A percentile compares a stretch with the other conserved stretches of the same genome.
phyloP scores from a whole-genome alignment of 2,329 filamentous ascomycete genomes.

The Ophiostoma populinum region DNA sequence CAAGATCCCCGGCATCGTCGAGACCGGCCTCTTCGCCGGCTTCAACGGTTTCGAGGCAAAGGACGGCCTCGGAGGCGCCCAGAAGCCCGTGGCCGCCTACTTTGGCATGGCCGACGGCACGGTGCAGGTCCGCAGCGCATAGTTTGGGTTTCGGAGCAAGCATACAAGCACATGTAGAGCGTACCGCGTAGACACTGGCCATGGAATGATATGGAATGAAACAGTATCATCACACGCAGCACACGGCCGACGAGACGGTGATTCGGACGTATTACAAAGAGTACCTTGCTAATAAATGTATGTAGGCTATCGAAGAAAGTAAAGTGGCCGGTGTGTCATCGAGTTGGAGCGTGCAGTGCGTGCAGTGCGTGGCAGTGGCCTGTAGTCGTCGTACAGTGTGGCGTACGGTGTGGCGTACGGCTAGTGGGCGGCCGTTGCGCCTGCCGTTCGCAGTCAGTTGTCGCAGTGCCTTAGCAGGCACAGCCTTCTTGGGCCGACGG shows the following conservation, averaged over 20 bases:
- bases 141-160: not conserved
- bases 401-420: too few relatives aligned
- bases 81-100: conserved; percentile 87
- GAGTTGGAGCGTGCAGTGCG: too few relatives aligned
- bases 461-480: conserved; percentile 46
- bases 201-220: too few relatives aligned
- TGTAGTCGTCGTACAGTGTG: too few relatives aligned
- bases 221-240: too few relatives aligned
- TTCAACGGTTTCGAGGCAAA: conserved; percentile 56
- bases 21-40: conserved; percentile 82
- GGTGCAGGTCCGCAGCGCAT: conserved; percentile 31
- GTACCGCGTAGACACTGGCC: too few relatives aligned
- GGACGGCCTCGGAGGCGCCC: conserved; percentile 44
- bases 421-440: too few relatives aligned
- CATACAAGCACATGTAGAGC: too few relatives aligned
- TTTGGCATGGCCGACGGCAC: conserved; percentile 75
- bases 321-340: too few relatives aligned
- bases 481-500: conserved; percentile 58
- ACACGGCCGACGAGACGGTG: too few relatives aligned
- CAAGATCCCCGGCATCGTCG: conserved; percentile 69
- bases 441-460: too few relatives aligned
- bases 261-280: conserved; percentile 4
- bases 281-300: not conserved
- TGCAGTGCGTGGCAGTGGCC: too few relatives aligned
- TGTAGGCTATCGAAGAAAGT: conserved; percentile 1